These are phyloP conservation scores for Albophoma yamanashiensis DNA, from an alignment of 2,329 filamentous ascomycete species.

Conservation along the genomic window DNA sequence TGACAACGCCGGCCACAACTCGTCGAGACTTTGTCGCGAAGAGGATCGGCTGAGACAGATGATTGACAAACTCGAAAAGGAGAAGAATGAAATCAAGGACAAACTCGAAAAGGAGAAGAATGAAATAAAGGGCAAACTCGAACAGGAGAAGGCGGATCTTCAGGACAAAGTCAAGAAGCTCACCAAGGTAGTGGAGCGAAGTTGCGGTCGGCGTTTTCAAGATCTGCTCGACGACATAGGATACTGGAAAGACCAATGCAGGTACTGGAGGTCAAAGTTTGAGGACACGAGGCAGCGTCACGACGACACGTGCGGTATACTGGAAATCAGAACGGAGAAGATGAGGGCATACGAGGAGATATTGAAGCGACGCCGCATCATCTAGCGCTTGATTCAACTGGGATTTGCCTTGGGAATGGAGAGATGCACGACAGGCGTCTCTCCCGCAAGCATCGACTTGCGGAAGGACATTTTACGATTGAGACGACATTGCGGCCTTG, in stretches of 20 bases:
- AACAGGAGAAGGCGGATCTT: conserved; percentile 23
- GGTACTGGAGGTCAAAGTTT: conserved; percentile 19
- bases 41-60: conserved; percentile 21
- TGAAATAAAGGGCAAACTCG: conserved; percentile 13
- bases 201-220: conserved; percentile 18
- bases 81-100: conserved; percentile 17
- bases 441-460: background rate
- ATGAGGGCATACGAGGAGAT: conserved; percentile 23
- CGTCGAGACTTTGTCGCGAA: conserved; percentile 19
- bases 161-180: conserved; percentile 21
- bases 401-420: background rate
- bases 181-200: conserved; percentile 19
- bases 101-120: conserved; percentile 22
- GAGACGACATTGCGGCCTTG: background rate
- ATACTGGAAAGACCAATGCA: conserved; percentile 22
- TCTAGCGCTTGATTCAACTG: conserved; percentile 6
- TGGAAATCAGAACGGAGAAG: conserved; percentile 20
- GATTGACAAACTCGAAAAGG: conserved; percentile 17
- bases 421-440: background rate
- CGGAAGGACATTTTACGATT: background rate
- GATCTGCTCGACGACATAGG: conserved; percentile 21
- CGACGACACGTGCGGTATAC: conserved; percentile 15
- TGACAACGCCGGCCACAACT: conserved; percentile 19
- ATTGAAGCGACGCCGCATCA: conserved; percentile 17
- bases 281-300: conserved; percentile 15